phyloP scores from a whole-genome alignment of 805 yeast genomes.

The Candida suzukii region DNA sequence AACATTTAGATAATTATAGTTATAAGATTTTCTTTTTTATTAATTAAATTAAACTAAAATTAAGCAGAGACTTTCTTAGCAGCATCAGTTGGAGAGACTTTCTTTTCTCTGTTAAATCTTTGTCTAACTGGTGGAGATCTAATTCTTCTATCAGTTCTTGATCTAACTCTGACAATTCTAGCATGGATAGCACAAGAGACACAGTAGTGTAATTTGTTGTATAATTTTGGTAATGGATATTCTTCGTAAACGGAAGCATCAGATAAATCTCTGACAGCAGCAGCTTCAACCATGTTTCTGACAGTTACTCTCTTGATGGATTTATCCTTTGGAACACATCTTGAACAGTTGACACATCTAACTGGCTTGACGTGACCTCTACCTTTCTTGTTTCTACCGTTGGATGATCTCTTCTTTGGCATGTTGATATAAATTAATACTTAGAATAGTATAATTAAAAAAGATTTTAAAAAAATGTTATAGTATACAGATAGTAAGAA shows the following conservation, averaged over 20 bases:
- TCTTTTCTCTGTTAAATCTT: constrained; percentile 95
- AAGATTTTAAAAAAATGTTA: no score
- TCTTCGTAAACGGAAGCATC: constrained; percentile 99
- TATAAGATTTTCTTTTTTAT: no score
- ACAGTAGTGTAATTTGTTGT: constrained; percentile 99
- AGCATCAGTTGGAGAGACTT: constrained; percentile 95
- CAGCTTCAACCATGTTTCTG: constrained; percentile 99
- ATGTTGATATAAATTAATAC: constrained; percentile 37
- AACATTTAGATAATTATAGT: no score
- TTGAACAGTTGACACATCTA: constrained; percentile 99
- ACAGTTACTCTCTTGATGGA: constrained; percentile 99
- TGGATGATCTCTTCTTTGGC: constrained; percentile 99
- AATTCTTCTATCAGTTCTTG: constrained; percentile 96
- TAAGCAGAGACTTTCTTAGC: constrained; percentile 75
- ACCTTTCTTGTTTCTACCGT: constrained; percentile 99
- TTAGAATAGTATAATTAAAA: neutral
- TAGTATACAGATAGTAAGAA: no score
- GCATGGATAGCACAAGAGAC: constrained; percentile 99
- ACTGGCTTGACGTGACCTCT: constrained; percentile 99
- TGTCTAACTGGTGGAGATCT: constrained; percentile 99
- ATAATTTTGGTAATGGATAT: constrained; percentile 98
- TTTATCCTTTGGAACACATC: constrained; percentile 99
- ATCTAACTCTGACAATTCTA: constrained; percentile 99
- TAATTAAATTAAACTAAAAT: constrained; percentile 1
- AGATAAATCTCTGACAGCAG: constrained; percentile 98